Evolutionary conservation across 805 yeast genomes (phyloP).

Genomic region (Barnettozyma wickerhamii): DNA sequence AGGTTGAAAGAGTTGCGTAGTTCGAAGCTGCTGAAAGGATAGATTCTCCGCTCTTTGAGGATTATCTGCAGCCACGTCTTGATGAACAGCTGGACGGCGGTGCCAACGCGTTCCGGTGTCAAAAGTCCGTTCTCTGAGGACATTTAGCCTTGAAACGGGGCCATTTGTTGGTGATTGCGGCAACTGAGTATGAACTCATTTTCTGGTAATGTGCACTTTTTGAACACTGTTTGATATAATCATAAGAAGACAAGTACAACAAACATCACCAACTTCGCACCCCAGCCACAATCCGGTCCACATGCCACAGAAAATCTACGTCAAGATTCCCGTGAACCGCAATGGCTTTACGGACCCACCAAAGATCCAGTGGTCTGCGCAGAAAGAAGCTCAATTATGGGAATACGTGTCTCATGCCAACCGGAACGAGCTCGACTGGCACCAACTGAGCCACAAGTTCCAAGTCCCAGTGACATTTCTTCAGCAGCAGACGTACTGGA

Average conservation of each 20-base stretch:
- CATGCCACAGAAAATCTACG: conserved; percentile 19
- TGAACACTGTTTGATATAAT: no score
- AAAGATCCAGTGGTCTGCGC: conserved; percentile 23
- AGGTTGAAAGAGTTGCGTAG: conserved; percentile 38
- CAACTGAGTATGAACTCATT: background rate
- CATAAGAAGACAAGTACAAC: no score
- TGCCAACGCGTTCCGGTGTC: background rate
- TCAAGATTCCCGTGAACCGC: conserved; percentile 24
- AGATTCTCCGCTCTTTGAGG: conserved; percentile 32
- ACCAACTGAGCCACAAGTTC: conserved; percentile 8
- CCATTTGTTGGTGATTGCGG: no score
- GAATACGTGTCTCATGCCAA: conserved; percentile 22
- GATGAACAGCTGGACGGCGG: conserved; percentile 24
- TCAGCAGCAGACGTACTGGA: conserved; percentile 27
- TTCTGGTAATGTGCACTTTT: background rate
- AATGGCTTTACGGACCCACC: conserved; percentile 24
- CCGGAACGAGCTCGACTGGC: conserved; percentile 23
- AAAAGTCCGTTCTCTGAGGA: conserved; percentile 11
- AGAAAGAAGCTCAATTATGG: conserved; percentile 25
- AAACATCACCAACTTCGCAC: no score
- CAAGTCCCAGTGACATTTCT: conserved; percentile 22
- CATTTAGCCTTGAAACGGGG: no score
- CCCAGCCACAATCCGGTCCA: no score
- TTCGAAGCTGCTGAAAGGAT: conserved; percentile 33
- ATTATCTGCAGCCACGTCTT: conserved; percentile 34